Conservation (phyloP, 1,284 basidiomycete genomes). For the Sporisorium iseilematis-ciliati region DNA sequence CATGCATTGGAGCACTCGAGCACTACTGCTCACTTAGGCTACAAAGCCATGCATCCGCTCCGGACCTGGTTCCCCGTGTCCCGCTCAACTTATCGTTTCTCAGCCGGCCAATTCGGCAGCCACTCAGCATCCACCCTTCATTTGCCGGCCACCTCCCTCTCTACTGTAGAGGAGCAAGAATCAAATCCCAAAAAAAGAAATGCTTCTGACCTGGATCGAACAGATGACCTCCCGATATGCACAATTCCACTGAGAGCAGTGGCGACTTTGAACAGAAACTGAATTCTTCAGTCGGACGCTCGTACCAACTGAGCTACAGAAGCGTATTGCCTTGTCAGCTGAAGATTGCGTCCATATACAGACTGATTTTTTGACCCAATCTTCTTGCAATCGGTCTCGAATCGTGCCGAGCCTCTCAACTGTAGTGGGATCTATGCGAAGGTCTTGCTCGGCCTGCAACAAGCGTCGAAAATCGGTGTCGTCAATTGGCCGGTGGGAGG, state of each 20-base stretch:
- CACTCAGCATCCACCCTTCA: not conserved
- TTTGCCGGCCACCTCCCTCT: not conserved
- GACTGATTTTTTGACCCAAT: no score
- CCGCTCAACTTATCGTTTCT: not conserved
- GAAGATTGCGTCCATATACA: no score
- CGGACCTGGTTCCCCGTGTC: no score
- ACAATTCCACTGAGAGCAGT: conserved; percentile 20
- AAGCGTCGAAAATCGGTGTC: not conserved
- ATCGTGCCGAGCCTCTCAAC: no score
- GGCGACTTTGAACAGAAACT: conserved; percentile 22
- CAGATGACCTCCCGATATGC: conserved; percentile 50
- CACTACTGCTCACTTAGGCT: no score
- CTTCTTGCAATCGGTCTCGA: no score
- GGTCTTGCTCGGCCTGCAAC: no score
- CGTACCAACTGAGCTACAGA: conserved; percentile 61
- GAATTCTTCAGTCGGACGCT: conserved; percentile 60
- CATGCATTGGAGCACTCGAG: no score
- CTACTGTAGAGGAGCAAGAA: not conserved
- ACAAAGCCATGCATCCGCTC: not conserved
- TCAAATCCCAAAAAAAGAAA: conserved; percentile 20
- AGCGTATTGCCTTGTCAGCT: conserved; percentile 21
- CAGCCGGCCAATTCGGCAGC: not conserved
- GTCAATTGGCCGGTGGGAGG: not conserved
- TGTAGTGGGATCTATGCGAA: not conserved
- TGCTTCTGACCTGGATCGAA: conserved; percentile 58